phyloP scores from a whole-genome alignment of 2,329 filamentous ascomycete genomes.

The Xylariaceae sp. region DNA sequence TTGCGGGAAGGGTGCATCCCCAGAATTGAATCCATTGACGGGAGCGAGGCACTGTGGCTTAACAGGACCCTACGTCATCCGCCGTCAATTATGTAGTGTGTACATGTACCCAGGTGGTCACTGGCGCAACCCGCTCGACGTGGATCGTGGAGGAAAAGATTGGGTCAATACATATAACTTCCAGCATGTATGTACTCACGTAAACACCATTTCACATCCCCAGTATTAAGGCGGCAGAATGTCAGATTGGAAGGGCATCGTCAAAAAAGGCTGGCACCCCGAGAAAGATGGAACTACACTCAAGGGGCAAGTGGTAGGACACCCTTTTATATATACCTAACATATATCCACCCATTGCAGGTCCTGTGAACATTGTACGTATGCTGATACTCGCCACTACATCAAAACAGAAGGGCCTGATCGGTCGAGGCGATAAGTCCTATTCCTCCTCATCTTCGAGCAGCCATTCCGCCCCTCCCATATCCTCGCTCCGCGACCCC shows the following conservation, averaged over 20 bases:
- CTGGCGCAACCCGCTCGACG: too few relatives aligned
- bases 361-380: neutral
- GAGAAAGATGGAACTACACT: slow-evolving; percentile 48
- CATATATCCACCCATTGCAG: neutral
- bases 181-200: neutral
- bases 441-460: slow-evolving; percentile 21
- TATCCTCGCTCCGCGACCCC: slow-evolving; percentile 75
- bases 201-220: neutral
- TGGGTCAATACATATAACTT: neutral
- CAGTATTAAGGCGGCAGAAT: slow-evolving; percentile 34
- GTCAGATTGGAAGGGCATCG: slow-evolving; percentile 50
- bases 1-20: slow-evolving; percentile 10
- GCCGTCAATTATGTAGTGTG: neutral
- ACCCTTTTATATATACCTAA: neutral
- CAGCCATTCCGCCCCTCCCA: slow-evolving; percentile 54
- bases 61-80: slow-evolving; percentile 15
- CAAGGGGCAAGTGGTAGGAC: slow-evolving; percentile 51
- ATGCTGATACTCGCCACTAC: slow-evolving; percentile 8
- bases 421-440: slow-evolving; percentile 44
- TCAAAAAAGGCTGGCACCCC: slow-evolving; percentile 57
- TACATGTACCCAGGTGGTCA: neutral
- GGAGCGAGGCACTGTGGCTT: slow-evolving; percentile 20
- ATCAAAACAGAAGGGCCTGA: slow-evolving; percentile 47
- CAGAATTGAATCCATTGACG: too few relatives aligned
- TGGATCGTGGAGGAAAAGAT: too few relatives aligned